These are phyloP conservation scores for Daucus carota DNA, from an alignment of 129 eudicot genomes.

Conservation along the genomic window DH1_v3.0 NC_030386.2:29172001-29172500, in stretches of 20 bases:
- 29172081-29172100: conserved; percentile 72
- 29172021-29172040: conserved; percentile 41
- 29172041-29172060: conserved; percentile 46
- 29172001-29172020: conserved; percentile 70
- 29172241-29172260: conserved; percentile 93
- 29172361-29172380: background rate
- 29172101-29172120: conserved; percentile 95
- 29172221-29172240: conserved; percentile 96
- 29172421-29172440: conserved; percentile 99
- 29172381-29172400: background rate
- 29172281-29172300: conserved; percentile 99
- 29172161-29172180: background rate
- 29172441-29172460: conserved; percentile 98
- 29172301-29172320: conserved; percentile 7
- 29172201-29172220: background rate
- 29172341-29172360: background rate
- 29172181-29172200: background rate
- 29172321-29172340: background rate
- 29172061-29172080: conserved; percentile 60
- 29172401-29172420: conserved; percentile 31
- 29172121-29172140: conserved; percentile 60
- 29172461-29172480: conserved; percentile 83
- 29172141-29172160: background rate
- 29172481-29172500: conserved; percentile 94
- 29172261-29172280: conserved; percentile 80